Percentiles rank a stretch among this genome's conserved stretches.
Evolutionary conservation across 371 early-diverging fungal genomes (phyloP).

Genomic region (Dipsacomyces acuminosporus): DNA sequence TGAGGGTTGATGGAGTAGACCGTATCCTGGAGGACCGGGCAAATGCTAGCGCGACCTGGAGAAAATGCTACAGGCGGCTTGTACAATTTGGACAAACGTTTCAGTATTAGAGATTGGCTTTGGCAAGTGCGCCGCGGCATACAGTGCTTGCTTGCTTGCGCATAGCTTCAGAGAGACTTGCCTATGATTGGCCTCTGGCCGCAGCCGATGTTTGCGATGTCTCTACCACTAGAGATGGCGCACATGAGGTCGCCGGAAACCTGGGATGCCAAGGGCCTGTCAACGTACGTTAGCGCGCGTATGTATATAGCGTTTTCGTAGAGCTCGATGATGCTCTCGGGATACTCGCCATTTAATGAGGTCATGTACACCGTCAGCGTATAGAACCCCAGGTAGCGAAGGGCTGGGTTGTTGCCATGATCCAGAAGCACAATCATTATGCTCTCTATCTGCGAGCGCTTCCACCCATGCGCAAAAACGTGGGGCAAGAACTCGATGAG

Average conservation of each 20-base stretch:
- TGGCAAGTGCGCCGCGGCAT: too few species aligned
- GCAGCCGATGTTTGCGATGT: constrained; percentile 29
- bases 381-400: constrained; percentile 57
- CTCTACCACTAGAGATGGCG: constrained; percentile 25
- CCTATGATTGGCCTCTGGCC: constrained; percentile 32
- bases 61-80: constrained; percentile 24
- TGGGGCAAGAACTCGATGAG: constrained; percentile 26
- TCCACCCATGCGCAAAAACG: constrained; percentile 31
- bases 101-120: too few species aligned
- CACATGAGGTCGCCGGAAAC: constrained; percentile 33
- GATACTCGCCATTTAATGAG: constrained; percentile 11
- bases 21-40: constrained; percentile 31
- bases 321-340: constrained; percentile 19
- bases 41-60: constrained; percentile 30
- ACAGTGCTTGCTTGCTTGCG: too few species aligned
- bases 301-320: constrained; percentile 31
- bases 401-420: constrained; percentile 70
- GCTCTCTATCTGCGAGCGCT: constrained; percentile 28
- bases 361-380: constrained; percentile 25
- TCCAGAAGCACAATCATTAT: constrained; percentile 52
- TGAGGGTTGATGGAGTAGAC: constrained; percentile 31
- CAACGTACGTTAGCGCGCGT: constrained; percentile 30
- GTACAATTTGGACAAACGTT: too few species aligned
- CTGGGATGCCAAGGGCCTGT: constrained; percentile 31
- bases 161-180: too few species aligned